Evolutionary conservation across 2,329 filamentous ascomycete species (phyloP), one percentile per base, ranked within the genome.

Genomic region (Nannizzia gypsea): DNA sequence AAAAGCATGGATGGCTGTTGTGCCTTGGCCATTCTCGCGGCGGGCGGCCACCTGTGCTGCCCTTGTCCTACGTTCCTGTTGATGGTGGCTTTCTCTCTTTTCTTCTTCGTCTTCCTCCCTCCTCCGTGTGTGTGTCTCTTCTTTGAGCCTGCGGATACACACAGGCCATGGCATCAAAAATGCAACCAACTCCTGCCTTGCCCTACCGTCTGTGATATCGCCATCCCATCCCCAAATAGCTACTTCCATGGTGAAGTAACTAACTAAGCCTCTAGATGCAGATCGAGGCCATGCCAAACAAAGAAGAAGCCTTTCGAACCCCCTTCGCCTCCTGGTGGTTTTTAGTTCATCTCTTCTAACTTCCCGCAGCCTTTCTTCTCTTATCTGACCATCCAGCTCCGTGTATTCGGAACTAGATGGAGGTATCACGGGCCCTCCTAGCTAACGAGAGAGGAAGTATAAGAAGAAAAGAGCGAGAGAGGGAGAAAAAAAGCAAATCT

Each of bases 71-170:
- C 50, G 26, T 4, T 54, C 17, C n/a, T 15, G 50, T 54, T 54
- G 50, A 26, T 36, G 50, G 50, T 34, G 24, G 50, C 50, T 54
- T 34, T 34, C 17, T 56, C 31, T 36, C 31, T 54, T 34, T 31
- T 40, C 36, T 54, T 34, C 22, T 56, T 24, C 15, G n/a, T n/a
- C n/a, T n/a, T 31, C n/a, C 54, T 34, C n/a, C 38, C 17, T 24
- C 54, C 6, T 13, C 6, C 34, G 13, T 56, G 38, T 56, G 38
- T 56, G 28, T 42, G 31, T 11, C 54, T 54, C 44, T 50, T 50
- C 44, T 50, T 54, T 54, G 50, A 54, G 13, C 26, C 15, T 34
- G 50, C 28, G 50, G 50, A 54, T 31, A n/a, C 50, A 54, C 50
- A 31, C 26, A 34, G 38, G 26, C 50, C 26, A 28, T 34, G 50